Percentiles rank a stretch among this genome's conserved stretches.
Conservation (phyloP, 2,329 filamentous ascomycete genomes). For the Camptophora hylomeconis region DNA sequence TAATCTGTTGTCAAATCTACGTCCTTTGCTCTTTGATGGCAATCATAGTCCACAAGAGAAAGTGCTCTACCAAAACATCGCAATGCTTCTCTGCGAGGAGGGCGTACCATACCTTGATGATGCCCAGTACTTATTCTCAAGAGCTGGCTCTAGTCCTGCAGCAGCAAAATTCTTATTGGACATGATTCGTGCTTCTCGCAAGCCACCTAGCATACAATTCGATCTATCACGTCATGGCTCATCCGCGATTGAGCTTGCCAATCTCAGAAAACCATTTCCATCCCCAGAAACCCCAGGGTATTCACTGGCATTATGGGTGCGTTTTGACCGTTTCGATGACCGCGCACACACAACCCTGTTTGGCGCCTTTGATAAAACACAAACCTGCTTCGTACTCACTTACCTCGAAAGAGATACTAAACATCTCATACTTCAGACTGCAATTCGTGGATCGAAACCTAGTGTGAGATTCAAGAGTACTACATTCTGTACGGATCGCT, state of each 20-base stretch:
- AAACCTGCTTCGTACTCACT: slow-evolving; percentile 85
- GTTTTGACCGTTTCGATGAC: slow-evolving; percentile 74
- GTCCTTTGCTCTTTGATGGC: slow-evolving; percentile 49
- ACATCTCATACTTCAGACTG: slow-evolving; percentile 93
- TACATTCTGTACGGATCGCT: slow-evolving; percentile 59
- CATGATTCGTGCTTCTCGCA: slow-evolving; percentile 60
- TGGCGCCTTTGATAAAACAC: slow-evolving; percentile 80
- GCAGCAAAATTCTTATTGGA: slow-evolving; percentile 59
- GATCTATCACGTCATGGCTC: slow-evolving; percentile 80
- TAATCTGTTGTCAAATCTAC: slow-evolving; percentile 53
- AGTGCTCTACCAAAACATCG: slow-evolving; percentile 51
- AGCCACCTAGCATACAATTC: slow-evolving; percentile 82
- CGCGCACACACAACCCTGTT: slow-evolving; percentile 88
- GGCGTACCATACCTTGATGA: slow-evolving; percentile 74
- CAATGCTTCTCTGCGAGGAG: slow-evolving; percentile 54
- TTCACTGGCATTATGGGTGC: slow-evolving; percentile 79
- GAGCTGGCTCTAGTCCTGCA: slow-evolving; percentile 37
- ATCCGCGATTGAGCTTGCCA: slow-evolving; percentile 78
- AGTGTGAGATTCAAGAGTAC: slow-evolving; percentile 87
- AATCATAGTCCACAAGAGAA: slow-evolving; percentile 43
- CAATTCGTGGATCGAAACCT: slow-evolving; percentile 69
- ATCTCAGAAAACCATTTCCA: slow-evolving; percentile 74
- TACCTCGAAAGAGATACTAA: slow-evolving; percentile 89
- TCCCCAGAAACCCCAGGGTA: slow-evolving; percentile 69
- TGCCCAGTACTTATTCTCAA: slow-evolving; percentile 60